Evolutionary conservation across 345 rosid genomes (phyloP).

Genomic region (Gossypium mustelinum): DNA sequence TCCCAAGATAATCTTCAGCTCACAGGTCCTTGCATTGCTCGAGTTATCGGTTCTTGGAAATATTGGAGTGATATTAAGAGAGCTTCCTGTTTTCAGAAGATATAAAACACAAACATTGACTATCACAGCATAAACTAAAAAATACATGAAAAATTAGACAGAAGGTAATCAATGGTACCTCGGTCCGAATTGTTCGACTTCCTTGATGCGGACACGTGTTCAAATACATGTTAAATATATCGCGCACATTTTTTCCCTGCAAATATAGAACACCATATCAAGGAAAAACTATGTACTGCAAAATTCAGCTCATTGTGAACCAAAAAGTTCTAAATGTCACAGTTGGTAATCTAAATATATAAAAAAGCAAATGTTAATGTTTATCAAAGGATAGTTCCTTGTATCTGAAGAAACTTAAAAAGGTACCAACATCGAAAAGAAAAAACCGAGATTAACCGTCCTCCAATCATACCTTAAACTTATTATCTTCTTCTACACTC

Average conservation of each 20-base stretch:
- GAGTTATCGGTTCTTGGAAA: conserved; percentile 6
- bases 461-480: conserved; percentile 52
- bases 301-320: neutral
- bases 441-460: neutral
- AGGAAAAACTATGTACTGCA: neutral
- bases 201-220: conserved; percentile 92
- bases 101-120: neutral
- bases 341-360: neutral
- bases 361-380: neutral
- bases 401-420: neutral
- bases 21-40: neutral
- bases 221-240: conserved; percentile 63
- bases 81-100: conserved; percentile 2
- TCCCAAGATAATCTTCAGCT: conserved; percentile 6
- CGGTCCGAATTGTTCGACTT: conserved; percentile 66
- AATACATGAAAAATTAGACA: neutral
- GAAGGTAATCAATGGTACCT: neutral
- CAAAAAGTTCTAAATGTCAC: neutral
- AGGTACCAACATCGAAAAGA: neutral
- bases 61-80: conserved; percentile 4
- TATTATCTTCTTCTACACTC: conserved; percentile 62
- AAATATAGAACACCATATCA: neutral
- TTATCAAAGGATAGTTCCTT: neutral
- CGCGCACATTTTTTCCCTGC: conserved; percentile 58
- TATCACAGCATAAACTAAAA: neutral